Percentiles rank a stretch among this genome's conserved stretches.
Conservation (phyloP, 768 basidiomycete genomes). For the Boletus patriciae region DNA sequence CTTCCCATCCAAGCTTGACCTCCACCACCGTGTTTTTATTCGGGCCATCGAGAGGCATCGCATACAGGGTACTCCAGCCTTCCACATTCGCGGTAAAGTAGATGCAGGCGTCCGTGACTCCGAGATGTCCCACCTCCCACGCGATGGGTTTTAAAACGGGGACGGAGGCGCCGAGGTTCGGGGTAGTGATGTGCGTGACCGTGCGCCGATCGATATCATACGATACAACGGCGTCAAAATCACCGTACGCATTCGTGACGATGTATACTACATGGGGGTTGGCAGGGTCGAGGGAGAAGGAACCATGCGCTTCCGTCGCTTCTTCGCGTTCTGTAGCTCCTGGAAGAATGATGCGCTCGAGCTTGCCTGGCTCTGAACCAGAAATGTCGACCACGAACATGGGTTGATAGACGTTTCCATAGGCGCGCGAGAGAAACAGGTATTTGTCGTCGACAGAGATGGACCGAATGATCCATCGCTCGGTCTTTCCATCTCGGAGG, state of each 20-base stretch:
- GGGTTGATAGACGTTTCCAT: constrained; percentile 30
- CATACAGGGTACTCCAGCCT: constrained; percentile 36
- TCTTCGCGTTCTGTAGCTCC: constrained; percentile 34
- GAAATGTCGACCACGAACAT: constrained; percentile 38
- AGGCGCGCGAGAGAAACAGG: constrained; percentile 32
- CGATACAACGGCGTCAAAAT: constrained; percentile 38
- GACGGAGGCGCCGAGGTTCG: constrained; percentile 27
- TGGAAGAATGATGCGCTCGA: constrained; percentile 37
- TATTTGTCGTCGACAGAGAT: constrained; percentile 42
- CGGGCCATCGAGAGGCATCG: constrained; percentile 32
- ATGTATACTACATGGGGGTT: constrained; percentile 35
- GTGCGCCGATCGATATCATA: constrained; percentile 33
- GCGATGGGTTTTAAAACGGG: constrained; percentile 37
- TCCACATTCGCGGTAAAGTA: constrained; percentile 41
- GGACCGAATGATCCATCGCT: constrained; percentile 32
- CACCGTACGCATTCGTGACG: constrained; percentile 39
- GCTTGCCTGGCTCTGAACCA: constrained; percentile 19
- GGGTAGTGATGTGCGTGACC: constrained; percentile 40
- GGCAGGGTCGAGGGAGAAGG: constrained; percentile 35
- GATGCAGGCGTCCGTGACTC: constrained; percentile 28
- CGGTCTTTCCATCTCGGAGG: constrained; percentile 31
- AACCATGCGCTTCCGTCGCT: constrained; percentile 20
- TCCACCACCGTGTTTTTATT: constrained; percentile 33
- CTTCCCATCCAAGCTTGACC: constrained; percentile 32
- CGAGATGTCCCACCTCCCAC: constrained; percentile 33